These are phyloP conservation scores for Hymenoscyphus linearis DNA, from an alignment of 2,329 filamentous ascomycete species.

Conservation along the genomic window DNA sequence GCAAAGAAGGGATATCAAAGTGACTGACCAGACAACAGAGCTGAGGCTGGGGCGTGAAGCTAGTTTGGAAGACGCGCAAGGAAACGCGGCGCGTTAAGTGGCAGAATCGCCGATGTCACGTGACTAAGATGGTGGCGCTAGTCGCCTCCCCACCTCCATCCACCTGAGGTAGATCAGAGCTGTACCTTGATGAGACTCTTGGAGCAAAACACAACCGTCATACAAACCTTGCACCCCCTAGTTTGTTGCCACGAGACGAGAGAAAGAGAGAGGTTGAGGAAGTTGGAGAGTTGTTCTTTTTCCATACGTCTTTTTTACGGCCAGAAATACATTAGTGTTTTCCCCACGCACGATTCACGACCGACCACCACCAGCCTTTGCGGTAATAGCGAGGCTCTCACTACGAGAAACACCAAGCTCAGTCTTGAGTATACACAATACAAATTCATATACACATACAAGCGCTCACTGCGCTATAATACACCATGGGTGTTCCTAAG, in stretches of 20 bases:
- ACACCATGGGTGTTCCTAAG: conserved; percentile 48
- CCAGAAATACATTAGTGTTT: background rate
- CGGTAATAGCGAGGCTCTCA: conserved; percentile 27
- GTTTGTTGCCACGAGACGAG: conserved; percentile 3
- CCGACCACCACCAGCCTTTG: conserved; percentile 15
- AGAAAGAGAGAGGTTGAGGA: conserved; percentile 11
- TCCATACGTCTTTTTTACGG: background rate
- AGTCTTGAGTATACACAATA: conserved; percentile 11
- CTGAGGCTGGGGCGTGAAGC: background rate
- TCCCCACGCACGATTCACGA: conserved; percentile 5
- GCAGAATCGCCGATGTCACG: background rate
- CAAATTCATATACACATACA: conserved; percentile 5
- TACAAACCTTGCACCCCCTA: conserved; percentile 6
- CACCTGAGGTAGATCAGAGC: background rate
- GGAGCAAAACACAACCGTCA: conserved; percentile 16
- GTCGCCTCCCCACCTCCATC: background rate
- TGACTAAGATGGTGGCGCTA: background rate
- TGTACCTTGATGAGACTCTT: background rate
- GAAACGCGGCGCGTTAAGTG: conserved; percentile 18
- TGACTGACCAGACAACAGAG: background rate
- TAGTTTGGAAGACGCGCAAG: conserved; percentile 10
- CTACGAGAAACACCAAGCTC: conserved; percentile 8
- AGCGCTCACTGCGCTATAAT: conserved; percentile 13
- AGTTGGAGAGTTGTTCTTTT: conserved; percentile 10
- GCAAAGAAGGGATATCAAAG: background rate